phyloP scores from a whole-genome alignment of 345 rosid species.

The Psidium friedrichsthalianum region DNA sequence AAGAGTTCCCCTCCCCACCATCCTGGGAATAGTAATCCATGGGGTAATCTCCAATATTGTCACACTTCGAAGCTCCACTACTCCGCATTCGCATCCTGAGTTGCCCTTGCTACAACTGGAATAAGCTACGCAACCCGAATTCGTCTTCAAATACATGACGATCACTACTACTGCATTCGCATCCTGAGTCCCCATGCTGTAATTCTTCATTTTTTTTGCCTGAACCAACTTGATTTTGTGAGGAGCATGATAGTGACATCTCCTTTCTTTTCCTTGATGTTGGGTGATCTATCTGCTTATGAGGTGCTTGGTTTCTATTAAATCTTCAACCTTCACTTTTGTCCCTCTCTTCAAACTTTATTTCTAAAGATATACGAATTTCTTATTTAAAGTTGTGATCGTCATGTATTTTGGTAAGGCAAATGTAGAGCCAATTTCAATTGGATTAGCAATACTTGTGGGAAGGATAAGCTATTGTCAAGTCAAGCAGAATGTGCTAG shows the following conservation, averaged over 20 bases:
- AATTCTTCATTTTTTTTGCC: neutral
- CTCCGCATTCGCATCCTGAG: constrained; percentile 15
- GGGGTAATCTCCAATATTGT: constrained; percentile 50
- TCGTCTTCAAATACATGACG: neutral
- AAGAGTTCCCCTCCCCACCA: constrained; percentile 93
- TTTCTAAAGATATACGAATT: no score
- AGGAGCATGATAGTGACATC: neutral
- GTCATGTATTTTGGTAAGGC: no score
- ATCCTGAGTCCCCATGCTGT: neutral
- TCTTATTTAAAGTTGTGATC: no score
- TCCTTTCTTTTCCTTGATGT: neutral
- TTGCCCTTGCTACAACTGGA: neutral
- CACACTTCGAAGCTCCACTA: constrained; percentile 8
- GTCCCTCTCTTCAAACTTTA: no score
- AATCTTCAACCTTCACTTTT: neutral
- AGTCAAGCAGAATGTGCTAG: constrained; percentile 56
- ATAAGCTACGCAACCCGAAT: constrained; percentile 2
- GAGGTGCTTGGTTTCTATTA: neutral
- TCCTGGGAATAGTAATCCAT: constrained; percentile 96
- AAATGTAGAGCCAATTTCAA: neutral
- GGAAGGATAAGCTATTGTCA: constrained; percentile 62
- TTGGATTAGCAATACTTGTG: constrained; percentile 22
- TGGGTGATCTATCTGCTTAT: neutral
- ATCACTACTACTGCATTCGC: constrained; percentile 18
- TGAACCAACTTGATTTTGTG: neutral